Evolutionary conservation across 2,329 filamentous ascomycete species (phyloP), one percentile per base, ranked within the genome.

Genomic region (Xylaria sp.): DNA sequence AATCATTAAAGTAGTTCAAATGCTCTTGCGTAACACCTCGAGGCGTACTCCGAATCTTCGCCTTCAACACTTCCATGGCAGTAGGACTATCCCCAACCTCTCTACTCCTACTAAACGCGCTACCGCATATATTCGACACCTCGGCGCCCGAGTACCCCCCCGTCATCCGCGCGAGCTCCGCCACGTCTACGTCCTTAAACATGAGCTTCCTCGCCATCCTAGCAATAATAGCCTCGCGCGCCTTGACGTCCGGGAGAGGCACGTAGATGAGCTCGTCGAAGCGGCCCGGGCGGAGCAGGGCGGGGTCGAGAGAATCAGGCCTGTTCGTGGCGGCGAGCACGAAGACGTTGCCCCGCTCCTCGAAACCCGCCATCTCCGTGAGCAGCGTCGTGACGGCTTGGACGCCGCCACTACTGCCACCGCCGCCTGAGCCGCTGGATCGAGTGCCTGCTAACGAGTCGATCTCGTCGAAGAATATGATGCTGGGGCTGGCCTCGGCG

Each of bases 391-490:
- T 94, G 14, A 97, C 85, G 46, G 96, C 91, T 73, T 97, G 95
- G 50, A 97, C 83, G 1, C 89, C 78, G 17, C 79, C 76, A 5
- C 77, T 47, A 4, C 81, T 54, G 37, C 57, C 38, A n/a, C 77
- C 52, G 6, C 81, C 57, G 42, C 55, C 33, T 9, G 61, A 81
- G 25, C 81, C 55, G 21, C 14, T 38, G 1, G 79, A 70, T 7
- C 84, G 78, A 58, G 82, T 79, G 1, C 79, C 89, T 72, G 77
- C 91, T 66, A 98, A 94, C 4, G 92, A 89, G 78, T 98, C 94
- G 70, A 98, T 95, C 76, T 98, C 94, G 75, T 98, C 94, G 69
- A 97, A 97, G 82, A 97, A 98, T 71, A 98, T 93, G 77, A 97
- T 94, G 74, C 91, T 93, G 0, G 94, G 94, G 54, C 89, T 88